These are phyloP conservation scores for Fusarium graminum DNA, from an alignment of 2,329 filamentous ascomycete species.

Conservation along the genomic window DNA sequence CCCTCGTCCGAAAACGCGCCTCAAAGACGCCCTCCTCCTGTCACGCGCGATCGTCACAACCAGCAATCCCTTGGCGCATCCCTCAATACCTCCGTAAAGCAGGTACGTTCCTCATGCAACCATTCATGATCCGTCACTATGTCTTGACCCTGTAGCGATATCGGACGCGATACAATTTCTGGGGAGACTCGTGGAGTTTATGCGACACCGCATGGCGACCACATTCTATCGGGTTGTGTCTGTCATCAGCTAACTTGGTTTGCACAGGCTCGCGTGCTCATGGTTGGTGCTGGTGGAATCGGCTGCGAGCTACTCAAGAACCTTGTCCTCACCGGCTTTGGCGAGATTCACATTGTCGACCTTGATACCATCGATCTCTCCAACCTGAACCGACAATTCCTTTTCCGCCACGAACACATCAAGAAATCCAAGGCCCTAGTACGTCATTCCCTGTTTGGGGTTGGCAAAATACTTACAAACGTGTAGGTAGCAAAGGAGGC, in stretches of 20 bases:
- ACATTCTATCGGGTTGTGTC: conserved; percentile 9
- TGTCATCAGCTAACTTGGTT: conserved; percentile 35
- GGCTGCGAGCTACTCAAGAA: conserved; percentile 98
- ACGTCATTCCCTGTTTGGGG: conserved; percentile 53
- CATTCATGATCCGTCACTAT: conserved; percentile 15
- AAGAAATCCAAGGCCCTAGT: conserved; percentile 96
- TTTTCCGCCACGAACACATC: conserved; percentile 96
- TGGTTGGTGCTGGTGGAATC: conserved; percentile 97
- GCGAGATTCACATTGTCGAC: conserved; percentile 93
- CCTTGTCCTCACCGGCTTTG: conserved; percentile 90
- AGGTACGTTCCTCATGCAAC: conserved; percentile 63
- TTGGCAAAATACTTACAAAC: conserved; percentile 37
- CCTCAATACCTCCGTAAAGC: conserved; percentile 75
- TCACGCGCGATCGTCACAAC: conserved; percentile 67
- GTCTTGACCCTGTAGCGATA: conserved; percentile 22
- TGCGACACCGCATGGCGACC: conserved; percentile 6
- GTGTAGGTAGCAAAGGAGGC: conserved; percentile 89
- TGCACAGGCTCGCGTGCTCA: conserved; percentile 82
- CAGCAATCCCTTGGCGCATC: conserved; percentile 75
- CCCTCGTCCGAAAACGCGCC: conserved; percentile 38
- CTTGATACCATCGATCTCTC: conserved; percentile 98
- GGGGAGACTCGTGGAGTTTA: conserved; percentile 9
- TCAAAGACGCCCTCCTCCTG: conserved; percentile 47
- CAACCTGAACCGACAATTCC: conserved; percentile 97
- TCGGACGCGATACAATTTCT: conserved; percentile 13